Base-by-base conservation (phyloP, 1,284 basidiomycete species). In the Volvariella volvacea region DNA sequence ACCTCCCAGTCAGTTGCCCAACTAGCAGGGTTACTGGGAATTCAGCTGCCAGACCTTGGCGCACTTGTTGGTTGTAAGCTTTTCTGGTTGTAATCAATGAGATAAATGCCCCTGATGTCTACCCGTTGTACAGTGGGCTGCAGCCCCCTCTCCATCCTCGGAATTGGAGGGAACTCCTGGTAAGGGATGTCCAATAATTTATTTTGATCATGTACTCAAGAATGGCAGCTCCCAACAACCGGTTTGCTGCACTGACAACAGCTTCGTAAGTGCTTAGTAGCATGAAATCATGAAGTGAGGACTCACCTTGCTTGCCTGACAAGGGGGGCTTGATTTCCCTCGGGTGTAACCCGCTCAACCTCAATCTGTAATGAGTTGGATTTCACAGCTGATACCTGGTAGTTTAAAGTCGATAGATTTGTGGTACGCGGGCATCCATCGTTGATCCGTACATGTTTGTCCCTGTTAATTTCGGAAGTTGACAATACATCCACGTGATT, bases 191-290 rank as follows among this genome's bases (percentile, higher is more conserved):
- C 30, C n/a, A n/a, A 9, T 9, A 9, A 31, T 31, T 31, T 9
- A 31, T 9, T 9, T n/a, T 9, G n/a, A 9, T 31, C 30, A n/a
- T 9, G n/a, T 9, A 31, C 9, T n/a, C n/a, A 31, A 31, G 9
- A 9, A 31, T 31, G 38, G 22, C 32, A 41, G 45, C 45, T 34
- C 16, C 22, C 16, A 28, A 19, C 39, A 46, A 22, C 21, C 45
- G n/a, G 45, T 33, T 31, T 46, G 45, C 34, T 46, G 45, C 40
- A 37, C 16, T 19, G 34, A 20, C 20, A 20, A 31, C 33, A 31
- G 30, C 30, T 31, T 31, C 30, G 30, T 31, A 31, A 31, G 30
- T 31, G 9, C 9, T 31, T 31, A n/a, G 9, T n/a, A n/a, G n/a
- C 30, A 31, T n/a, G 9, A n/a, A 31, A 9, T n/a, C 30, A 31